Evolutionary conservation across 805 yeast genomes (phyloP), one percentile per base, ranked within the genome.

Genomic region (Kodamaea neixiangensis): DNA sequence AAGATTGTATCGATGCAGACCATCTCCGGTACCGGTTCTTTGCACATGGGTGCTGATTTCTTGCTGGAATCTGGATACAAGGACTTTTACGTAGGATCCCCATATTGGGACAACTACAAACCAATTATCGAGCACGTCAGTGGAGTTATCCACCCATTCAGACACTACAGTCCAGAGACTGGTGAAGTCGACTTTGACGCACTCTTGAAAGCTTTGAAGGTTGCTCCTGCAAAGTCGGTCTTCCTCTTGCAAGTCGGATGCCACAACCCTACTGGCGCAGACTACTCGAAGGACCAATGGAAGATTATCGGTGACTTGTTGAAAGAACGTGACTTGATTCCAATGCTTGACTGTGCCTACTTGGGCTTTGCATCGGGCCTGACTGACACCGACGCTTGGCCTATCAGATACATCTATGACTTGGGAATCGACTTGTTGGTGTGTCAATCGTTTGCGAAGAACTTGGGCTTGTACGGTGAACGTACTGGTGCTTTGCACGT

Each of bases 241-340:
- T 69, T 73, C 51, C 54, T 73, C 21, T 61, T 73, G 43, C 78
- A 73, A 56, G 69, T 75, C 13, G 73, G 76, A 49, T 73, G 78
- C 56, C 78, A 73, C 59, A 73, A 73, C 57, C 78, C 78, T 3
- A 73, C 78, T 13, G 78, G 77, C 1, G 68, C 72, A 13, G 78
- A 73, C 57, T 68, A 62, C 51, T 47, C 68, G 21, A 46, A 58
- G 42, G 70, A 67, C 7, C 75, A 73, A 54, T 73, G 78, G 78
- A 53, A 49, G 38, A 52, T 59, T 48, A 65, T 73, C 22, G 61
- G 63, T 15, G 58, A 53, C 20, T 49, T 68, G 35, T 43, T 70
- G 33, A 61, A 67, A 49, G 42, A 49, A 22, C 61, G 61, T 25
- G 54, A 63, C 17, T 54, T 71, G 46, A 61, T 68, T 45, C 65